Percentiles rank a stretch among this genome's conserved stretches.
These are phyloP conservation scores for Nicotiana sylvestris DNA, from an alignment of 257 asterid genomes.

Conservation along the genomic window DNA sequence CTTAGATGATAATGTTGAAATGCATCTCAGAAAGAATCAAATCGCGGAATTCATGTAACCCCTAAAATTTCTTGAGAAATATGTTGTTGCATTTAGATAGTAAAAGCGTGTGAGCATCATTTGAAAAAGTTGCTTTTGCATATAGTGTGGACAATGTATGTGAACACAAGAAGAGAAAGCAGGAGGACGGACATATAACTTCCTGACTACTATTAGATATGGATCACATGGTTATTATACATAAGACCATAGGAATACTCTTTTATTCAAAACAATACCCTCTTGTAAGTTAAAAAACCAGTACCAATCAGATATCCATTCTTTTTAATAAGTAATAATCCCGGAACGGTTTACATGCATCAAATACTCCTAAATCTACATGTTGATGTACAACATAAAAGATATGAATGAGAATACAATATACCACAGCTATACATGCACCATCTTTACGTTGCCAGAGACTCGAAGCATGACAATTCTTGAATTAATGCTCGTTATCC, in stretches of 20 bases:
- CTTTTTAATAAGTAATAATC: not conserved
- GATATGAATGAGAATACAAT: not conserved
- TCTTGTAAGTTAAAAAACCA: not conserved
- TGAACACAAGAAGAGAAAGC: too few species aligned
- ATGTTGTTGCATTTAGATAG: too few species aligned
- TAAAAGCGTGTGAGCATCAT: too few species aligned
- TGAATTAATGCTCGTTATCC: not conserved
- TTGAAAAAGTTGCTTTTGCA: too few species aligned
- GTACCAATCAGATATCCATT: not conserved
- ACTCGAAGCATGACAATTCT: not conserved
- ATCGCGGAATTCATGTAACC: too few species aligned
- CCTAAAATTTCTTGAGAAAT: too few species aligned
- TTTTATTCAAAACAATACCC: not conserved
- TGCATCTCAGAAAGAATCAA: too few species aligned
- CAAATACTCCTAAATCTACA: not conserved
- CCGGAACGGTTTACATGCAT: not conserved
- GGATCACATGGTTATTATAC: too few species aligned
- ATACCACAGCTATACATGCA: not conserved
- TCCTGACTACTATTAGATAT: too few species aligned
- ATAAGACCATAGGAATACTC: not conserved
- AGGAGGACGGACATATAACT: too few species aligned
- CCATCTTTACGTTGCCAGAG: not conserved
- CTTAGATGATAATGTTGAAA: too few species aligned
- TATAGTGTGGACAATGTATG: too few species aligned
- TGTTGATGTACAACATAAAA: not conserved